phyloP scores from a whole-genome alignment of 176 grass and related monocot species.

The Carex parvula region DNA sequence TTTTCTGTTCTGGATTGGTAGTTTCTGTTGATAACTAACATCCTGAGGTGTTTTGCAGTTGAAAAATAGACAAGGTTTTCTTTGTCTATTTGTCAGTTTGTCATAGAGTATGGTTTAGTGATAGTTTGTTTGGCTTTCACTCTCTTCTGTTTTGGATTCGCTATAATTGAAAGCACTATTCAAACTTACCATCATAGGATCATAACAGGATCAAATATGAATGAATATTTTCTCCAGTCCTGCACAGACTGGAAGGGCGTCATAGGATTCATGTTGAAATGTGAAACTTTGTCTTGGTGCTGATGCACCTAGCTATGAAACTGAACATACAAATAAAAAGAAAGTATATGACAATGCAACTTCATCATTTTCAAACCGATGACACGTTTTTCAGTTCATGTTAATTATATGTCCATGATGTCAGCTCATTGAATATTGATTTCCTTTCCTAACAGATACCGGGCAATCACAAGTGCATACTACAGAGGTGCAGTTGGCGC shows the following conservation, averaged over 20 bases:
- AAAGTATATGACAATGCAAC: background rate
- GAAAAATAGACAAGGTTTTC: background rate
- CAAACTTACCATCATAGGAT: background rate
- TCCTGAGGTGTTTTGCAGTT: background rate
- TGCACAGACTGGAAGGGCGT: background rate
- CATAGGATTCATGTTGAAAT: slow-evolving; percentile 5
- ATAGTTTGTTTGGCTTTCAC: slow-evolving; percentile 1
- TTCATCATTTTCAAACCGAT: background rate
- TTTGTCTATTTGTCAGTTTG: slow-evolving; percentile 10
- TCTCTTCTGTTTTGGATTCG: background rate
- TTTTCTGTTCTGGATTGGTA: background rate
- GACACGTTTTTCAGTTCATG: background rate
- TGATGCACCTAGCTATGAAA: background rate
- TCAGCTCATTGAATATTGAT: background rate
- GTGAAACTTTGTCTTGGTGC: background rate
- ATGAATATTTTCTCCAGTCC: background rate
- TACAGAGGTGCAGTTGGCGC: slow-evolving; percentile 25
- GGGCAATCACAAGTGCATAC: slow-evolving; percentile 29
- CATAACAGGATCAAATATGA: background rate
- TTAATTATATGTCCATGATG: background rate
- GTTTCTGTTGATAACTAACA: background rate
- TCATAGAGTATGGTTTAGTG: background rate
- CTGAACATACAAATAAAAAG: background rate
- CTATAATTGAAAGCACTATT: background rate
- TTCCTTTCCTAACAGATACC: slow-evolving; percentile 24